Evolutionary conservation across 73 alveolate species (phyloP), one percentile per base, ranked within the genome.

Genomic region (Tetrahymena thermophila): DNA sequence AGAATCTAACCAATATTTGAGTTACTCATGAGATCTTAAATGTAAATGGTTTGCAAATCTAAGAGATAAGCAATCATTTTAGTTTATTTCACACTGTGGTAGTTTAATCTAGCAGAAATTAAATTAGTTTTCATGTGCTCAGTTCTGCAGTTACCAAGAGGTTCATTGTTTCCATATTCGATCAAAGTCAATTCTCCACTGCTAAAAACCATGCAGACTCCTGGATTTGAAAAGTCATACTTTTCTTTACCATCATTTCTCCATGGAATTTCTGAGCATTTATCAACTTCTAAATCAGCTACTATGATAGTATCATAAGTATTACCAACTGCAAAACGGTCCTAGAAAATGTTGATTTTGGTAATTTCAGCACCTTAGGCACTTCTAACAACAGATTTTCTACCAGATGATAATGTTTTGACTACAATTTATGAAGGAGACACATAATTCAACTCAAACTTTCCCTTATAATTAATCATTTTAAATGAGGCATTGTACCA

Each of bases 151-250:
- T 98, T 98, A 35, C 99, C 99, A 34, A 99, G 96, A 93, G 98
- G 98, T 94, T 99, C 99, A 96, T 99, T 99, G 85, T 97, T 97
- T 93, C 99, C 99, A 97, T 99, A 99, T 97, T 99, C 99, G 93
- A 99, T 99, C 93, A 99, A 97, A 13, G 99, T 98, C 83, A 99
- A 99, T 96, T 99, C 99, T 31, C 99, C 99, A 35, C 98, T 99
- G 97, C 98, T 99, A 97, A 98, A 99, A 85, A 99, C 99, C 99
- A 99, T 99, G 97, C 99, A 99, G 35, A 99, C 98, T 84, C 99
- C 98, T 43, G 99, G 99, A 97, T 98, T 98, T 43, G 99, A 97
- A 94, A 99, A 99, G 97, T 99, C 99, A 96, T 97, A 99, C 97
- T 99, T 99, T 97, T 99, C 99, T 43, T 98, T 99, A 34, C 99